Conservation (phyloP, 2,329 filamentous ascomycete genomes). For the Graphilbum sp. region DNA sequence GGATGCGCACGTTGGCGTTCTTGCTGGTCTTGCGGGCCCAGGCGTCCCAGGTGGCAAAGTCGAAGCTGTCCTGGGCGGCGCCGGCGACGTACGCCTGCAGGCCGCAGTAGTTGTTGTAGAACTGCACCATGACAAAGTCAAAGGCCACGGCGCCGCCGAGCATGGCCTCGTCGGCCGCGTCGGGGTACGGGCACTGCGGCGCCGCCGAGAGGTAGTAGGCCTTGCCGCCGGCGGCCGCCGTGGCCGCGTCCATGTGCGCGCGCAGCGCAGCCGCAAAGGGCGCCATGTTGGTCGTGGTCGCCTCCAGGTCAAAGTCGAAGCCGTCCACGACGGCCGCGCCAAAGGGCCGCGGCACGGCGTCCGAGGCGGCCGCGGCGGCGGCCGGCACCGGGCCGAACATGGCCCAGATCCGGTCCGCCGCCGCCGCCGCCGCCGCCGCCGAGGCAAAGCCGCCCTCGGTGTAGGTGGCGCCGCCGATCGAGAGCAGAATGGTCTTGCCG, state of each 20-base stretch:
- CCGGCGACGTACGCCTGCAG: conserved; percentile 31
- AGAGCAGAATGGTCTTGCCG: conserved; percentile 56
- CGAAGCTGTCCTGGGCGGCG: conserved; percentile 34
- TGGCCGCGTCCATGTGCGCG: conserved; percentile 33
- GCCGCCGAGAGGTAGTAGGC: conserved; percentile 45
- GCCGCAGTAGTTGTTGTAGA: conserved; percentile 56
- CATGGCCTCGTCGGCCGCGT: conserved; percentile 39
- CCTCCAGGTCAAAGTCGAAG: conserved; percentile 64
- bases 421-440: conserved; percentile 30
- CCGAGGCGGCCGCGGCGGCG: no score
- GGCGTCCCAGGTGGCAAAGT: conserved; percentile 46
- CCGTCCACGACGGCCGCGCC: conserved; percentile 50
- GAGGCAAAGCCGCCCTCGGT: conserved; percentile 49
- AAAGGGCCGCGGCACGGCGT: conserved; percentile 42
- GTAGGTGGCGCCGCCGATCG: conserved; percentile 55
- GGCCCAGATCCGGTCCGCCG: conserved; percentile 49
- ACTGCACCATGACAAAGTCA: conserved; percentile 47
- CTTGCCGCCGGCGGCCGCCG: conserved; percentile 28
- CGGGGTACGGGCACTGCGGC: conserved; percentile 53
- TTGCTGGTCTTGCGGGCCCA: conserved; percentile 43
- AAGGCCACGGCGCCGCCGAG: conserved; percentile 36
- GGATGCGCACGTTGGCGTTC: conserved; percentile 43
- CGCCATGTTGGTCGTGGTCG: conserved; percentile 38
- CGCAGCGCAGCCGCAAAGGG: conserved; percentile 44
- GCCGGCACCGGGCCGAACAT: conserved; percentile 46